Evolutionary conservation across 1,139 yeast genomes (phyloP).

Genomic region (Geotrichum klebahnii): DNA sequence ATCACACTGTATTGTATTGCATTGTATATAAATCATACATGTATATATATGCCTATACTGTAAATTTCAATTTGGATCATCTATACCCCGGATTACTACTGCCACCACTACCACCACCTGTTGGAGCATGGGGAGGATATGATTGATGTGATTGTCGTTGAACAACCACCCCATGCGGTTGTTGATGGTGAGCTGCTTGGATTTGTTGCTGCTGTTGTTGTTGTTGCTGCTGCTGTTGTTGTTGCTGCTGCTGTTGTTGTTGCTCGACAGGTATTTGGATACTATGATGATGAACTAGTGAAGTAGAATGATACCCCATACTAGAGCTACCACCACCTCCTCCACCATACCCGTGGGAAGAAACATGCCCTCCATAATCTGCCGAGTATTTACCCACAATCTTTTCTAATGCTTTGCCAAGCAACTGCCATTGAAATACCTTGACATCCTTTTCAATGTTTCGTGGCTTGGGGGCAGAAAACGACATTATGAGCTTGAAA

Average conservation of each 20-base stretch:
- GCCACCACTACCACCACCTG: too few relatives aligned
- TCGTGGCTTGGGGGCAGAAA: conserved; percentile 63
- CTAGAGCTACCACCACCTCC: neutral
- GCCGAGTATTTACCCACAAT: conserved; percentile 58
- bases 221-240: neutral
- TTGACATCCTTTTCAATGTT: conserved; percentile 71
- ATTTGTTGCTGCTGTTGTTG: neutral
- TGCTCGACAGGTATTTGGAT: too few relatives aligned
- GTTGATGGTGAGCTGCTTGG: neutral
- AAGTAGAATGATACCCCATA: conserved; percentile 2
- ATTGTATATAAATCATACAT: too few relatives aligned
- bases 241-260: neutral
- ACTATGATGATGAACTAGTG: too few relatives aligned
- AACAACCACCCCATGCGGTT: neutral
- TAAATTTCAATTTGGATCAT: too few relatives aligned
- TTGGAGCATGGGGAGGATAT: too few relatives aligned
- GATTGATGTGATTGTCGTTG: neutral
- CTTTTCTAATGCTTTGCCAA: conserved; percentile 53
- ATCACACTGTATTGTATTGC: too few relatives aligned
- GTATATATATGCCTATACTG: too few relatives aligned
- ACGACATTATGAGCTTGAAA: conserved; percentile 59
- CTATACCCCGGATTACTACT: too few relatives aligned
- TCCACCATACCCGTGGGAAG: neutral
- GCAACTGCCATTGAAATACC: conserved; percentile 58
- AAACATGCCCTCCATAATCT: conserved; percentile 26